phyloP scores from a whole-genome alignment of 805 yeast genomes.

The Komagataella kurtzmanii region DNA sequence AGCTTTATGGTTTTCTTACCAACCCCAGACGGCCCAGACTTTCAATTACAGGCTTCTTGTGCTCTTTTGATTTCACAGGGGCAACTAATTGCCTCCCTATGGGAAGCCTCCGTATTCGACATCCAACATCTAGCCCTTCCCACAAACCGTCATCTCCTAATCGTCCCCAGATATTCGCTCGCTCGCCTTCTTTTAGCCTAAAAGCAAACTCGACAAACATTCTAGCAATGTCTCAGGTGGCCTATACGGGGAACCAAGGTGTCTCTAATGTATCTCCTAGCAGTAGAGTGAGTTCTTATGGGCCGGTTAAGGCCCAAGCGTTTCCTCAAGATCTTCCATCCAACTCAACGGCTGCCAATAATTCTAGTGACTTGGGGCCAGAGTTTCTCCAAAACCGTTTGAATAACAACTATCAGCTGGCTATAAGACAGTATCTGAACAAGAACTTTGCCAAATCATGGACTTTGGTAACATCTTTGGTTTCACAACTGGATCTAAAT shows the following conservation, averaged over 20 bases:
- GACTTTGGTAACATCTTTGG: conserved; percentile 10
- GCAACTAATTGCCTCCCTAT: too few relatives aligned
- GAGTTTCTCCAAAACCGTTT: conserved; percentile 3
- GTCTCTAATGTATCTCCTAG: neutral
- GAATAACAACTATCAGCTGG: conserved; percentile 20
- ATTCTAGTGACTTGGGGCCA: neutral
- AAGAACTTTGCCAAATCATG: conserved; percentile 16
- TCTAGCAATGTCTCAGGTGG: neutral
- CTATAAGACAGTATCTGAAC: conserved; percentile 26
- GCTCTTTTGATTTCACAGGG: too few relatives aligned
- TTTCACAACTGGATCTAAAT: conserved; percentile 1
- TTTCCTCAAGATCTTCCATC: neutral
- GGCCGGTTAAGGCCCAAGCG: neutral
- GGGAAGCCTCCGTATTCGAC: neutral
- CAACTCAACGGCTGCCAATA: neutral
- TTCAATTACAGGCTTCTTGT: too few relatives aligned
- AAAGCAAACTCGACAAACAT: neutral
- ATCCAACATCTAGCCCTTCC: neutral
- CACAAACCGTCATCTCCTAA: neutral
- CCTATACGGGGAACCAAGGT: neutral
- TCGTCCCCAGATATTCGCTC: neutral
- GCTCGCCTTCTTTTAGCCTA: neutral
- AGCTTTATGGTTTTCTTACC: too few relatives aligned
- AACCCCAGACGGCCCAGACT: too few relatives aligned
- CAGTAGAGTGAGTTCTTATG: neutral